Percentiles rank a stretch among this genome's conserved stretches.
Evolutionary conservation across 1,139 yeast species (phyloP).

Genomic region (Protomyces macrosporus): DNA sequence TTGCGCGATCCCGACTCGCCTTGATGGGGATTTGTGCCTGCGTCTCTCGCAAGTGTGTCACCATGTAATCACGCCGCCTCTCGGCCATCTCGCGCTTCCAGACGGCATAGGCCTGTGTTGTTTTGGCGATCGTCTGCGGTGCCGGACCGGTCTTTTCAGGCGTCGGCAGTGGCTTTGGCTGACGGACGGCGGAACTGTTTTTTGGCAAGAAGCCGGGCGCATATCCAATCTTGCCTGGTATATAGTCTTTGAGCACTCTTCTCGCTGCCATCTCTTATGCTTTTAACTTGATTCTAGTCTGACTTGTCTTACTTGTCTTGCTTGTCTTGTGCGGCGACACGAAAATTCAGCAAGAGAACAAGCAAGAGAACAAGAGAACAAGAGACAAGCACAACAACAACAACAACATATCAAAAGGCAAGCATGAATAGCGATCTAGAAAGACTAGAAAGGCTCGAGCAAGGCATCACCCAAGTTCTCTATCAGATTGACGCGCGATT

Average conservation of each 20-base stretch:
- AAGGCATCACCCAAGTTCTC: slow-evolving; percentile 68
- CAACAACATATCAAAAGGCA: neutral
- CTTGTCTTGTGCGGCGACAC: neutral
- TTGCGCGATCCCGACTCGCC: neutral
- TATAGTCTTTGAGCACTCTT: slow-evolving; percentile 1
- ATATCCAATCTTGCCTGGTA: slow-evolving; percentile 9
- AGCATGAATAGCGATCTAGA: slow-evolving; percentile 5
- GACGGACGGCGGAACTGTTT: neutral
- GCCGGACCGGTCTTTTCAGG: slow-evolving; percentile 7
- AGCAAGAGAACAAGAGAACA: neutral
- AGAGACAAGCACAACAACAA: neutral
- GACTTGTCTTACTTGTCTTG: neutral
- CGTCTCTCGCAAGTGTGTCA: neutral
- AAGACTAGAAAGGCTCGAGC: slow-evolving; percentile 63
- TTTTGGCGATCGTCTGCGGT: neutral
- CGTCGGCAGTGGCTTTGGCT: slow-evolving; percentile 5
- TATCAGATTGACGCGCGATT: slow-evolving; percentile 76
- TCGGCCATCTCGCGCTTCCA: slow-evolving; percentile 18
- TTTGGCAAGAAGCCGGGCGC: slow-evolving; percentile 14
- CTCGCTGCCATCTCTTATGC: neutral
- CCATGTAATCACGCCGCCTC: slow-evolving; percentile 6
- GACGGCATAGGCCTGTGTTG: neutral
- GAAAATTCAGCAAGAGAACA: neutral
- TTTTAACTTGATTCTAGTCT: neutral
- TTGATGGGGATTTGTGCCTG: slow-evolving; percentile 4